A percentile compares a stretch with the other conserved stretches of the same genome.
These are phyloP conservation scores for Boletus patriciae DNA, from an alignment of 768 basidiomycete genomes.

Conservation along the genomic window DNA sequence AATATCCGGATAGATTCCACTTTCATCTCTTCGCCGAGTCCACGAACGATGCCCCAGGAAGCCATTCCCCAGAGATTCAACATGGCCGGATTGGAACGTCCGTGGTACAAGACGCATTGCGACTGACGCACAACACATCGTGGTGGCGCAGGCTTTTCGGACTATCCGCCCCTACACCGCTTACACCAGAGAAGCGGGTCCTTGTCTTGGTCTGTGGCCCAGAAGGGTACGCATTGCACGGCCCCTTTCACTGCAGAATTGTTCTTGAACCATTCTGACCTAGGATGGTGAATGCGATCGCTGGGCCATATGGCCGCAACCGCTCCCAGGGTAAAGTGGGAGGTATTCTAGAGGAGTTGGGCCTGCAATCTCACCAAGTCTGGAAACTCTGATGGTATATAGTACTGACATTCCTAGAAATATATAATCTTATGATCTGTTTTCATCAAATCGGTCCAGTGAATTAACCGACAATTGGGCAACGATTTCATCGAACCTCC, in stretches of 20 bases:
- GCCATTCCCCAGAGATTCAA: conserved; percentile 30
- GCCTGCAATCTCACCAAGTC: conserved; percentile 61
- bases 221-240: conserved; percentile 56
- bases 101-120: conserved; percentile 46
- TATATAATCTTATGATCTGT: neutral
- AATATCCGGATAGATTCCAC: conserved; percentile 55
- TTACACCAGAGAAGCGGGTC: conserved; percentile 38
- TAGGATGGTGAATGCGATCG: conserved; percentile 75
- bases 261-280: neutral
- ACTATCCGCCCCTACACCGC: conserved; percentile 1
- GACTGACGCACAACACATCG: conserved; percentile 21
- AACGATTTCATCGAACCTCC: too few species aligned
- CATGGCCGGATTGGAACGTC: conserved; percentile 56
- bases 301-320: conserved; percentile 75
- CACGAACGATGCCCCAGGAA: conserved; percentile 18
- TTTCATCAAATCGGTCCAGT: neutral
- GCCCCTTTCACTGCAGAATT: neutral
- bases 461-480: neutral
- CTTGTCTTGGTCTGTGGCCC: conserved; percentile 83
- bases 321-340: conserved; percentile 72
- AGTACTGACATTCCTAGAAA: neutral
- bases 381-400: conserved; percentile 54
- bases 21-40: conserved; percentile 66
- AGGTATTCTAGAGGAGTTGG: conserved; percentile 64
- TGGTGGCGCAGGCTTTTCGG: conserved; percentile 35